Evolutionary conservation across 306 rosid species (phyloP), one percentile per base, ranked within the genome.

Genomic region (Pterocarpus macrocarpus): DNA sequence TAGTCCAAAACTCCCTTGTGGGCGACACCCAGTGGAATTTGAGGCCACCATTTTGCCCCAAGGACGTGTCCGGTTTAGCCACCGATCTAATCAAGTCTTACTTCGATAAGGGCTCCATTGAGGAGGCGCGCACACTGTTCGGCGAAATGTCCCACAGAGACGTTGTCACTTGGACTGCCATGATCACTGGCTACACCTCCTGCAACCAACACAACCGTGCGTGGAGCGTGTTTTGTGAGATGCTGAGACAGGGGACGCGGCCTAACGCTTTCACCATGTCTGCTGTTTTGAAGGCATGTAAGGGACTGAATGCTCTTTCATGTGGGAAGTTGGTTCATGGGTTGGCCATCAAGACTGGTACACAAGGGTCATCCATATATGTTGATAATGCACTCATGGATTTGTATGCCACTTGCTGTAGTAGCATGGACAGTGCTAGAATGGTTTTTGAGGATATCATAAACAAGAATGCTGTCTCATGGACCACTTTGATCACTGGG

Each of bases 401-500:
- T 72, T 73, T 91, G 90, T 93, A 91, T 80, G 94, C 92, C 70
- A 73, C 90, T 80, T 91, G 87, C 30, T 84, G 93, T 58, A 75
- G 78, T 80, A 83, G 65, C 72, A 91, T 93, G 91, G 86, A 80
- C 22, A 72, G 84, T 14, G 90, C 95, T 11, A 85, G 84, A 50
- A 44, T 64, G 71, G 84, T 94, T 50, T 94, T 94, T 76, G 85
- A 80, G 30, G 81, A 86, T 64, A 85, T 88, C 4, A 35, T 17
- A 15, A 69, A 32, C 0, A 93, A 93, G 72, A 91, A 83, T 91
- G 87, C 67, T 71, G 97, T 88, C 52, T 74, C 88, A 1, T 88
- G 97, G 94, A 90, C 97, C 78, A 87, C 94, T 80, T 86, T 91
- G 89, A 93, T 91, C 82, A 80, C 94, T 73, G 97, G 93, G 32